Base-by-base conservation (phyloP, 2,329 filamentous ascomycete genomes). In the Diatrype stigma region DNA sequence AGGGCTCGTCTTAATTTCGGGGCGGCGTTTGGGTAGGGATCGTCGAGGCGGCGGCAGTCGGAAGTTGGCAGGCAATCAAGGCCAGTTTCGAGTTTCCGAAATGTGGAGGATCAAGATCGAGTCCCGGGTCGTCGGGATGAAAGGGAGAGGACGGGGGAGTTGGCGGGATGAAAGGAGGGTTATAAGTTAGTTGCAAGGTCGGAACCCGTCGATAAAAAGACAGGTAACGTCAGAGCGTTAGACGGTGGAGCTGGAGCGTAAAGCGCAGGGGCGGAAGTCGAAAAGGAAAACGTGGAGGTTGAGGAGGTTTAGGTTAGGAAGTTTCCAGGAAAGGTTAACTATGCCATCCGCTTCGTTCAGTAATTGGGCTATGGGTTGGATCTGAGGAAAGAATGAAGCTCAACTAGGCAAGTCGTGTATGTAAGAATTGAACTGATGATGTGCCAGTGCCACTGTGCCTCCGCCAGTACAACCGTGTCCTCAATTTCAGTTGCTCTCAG, bases 391-490 rank as follows among this genome's bases (percentile, higher is more conserved):
- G 21, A 42, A 46, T 30, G 42, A 42, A 17, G 34, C 12, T 17
- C 34, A 37, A 17, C 34, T 16, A 6, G 34, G 34, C 14, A 14
- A 37, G 49, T 47, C 48, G 50, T 52, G 10, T 51, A 30, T 22
- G 45, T 44, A 34, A 46, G 46, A 11, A 42, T 21, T 46, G 38
- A 49, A 46, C 47, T 52, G 57, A 51, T 57, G 56, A 53, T 55
- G 51, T 55, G 54, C 57, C 56, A 51, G 59, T 60, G 63, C 56
- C 64, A 67, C 64, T 63, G 64, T 67, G 64, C 66, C 64, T 63
- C 66, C 63, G n/a, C n/a, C n/a, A 51, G 59, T 60, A 64, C 56
- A 65, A 67, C 64, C 64, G 64, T 67, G 64, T 67, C 64, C 64
- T 67, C 63, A 66, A 67, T 63, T 63, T 57, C 57, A 30, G 26